Conservation (phyloP, 768 basidiomycete species). For the Boletus edulis region DNA sequence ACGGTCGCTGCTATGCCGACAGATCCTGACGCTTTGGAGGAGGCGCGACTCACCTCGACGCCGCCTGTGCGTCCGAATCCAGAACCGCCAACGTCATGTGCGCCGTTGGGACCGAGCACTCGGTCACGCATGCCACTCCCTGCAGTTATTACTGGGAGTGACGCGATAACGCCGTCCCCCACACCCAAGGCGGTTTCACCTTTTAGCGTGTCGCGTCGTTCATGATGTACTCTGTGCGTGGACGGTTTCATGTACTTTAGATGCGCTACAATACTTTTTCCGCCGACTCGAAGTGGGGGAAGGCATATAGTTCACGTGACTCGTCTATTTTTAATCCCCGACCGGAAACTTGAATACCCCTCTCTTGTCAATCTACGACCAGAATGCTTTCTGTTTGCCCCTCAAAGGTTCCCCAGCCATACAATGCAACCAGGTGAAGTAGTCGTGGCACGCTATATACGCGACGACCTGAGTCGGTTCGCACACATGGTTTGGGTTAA, state of each 20-base stretch:
- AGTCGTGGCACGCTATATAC: too few relatives aligned
- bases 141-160: slow-evolving; percentile 40
- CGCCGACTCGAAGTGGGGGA: too few relatives aligned
- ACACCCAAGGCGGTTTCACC: slow-evolving; percentile 25
- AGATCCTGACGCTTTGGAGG: slow-evolving; percentile 9
- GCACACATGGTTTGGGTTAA: too few relatives aligned
- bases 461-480: too few relatives aligned
- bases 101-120: slow-evolving; percentile 40
- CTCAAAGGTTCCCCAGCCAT: too few relatives aligned
- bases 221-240: background rate
- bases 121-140: slow-evolving; percentile 35
- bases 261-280: background rate
- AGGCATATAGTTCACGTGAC: background rate
- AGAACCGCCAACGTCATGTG: slow-evolving; percentile 51
- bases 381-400: too few relatives aligned
- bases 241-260: background rate
- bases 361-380: too few relatives aligned
- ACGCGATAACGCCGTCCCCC: slow-evolving; percentile 47
- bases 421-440: too few relatives aligned
- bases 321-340: background rate
- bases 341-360: too few relatives aligned
- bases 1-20: slow-evolving; percentile 4
- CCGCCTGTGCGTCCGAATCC: slow-evolving; percentile 56
- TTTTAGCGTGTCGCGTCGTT: slow-evolving; percentile 3
- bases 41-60: slow-evolving; percentile 37